Base-by-base conservation (phyloP, 179 eudicot species). In the Beta lomatogona region DNA sequence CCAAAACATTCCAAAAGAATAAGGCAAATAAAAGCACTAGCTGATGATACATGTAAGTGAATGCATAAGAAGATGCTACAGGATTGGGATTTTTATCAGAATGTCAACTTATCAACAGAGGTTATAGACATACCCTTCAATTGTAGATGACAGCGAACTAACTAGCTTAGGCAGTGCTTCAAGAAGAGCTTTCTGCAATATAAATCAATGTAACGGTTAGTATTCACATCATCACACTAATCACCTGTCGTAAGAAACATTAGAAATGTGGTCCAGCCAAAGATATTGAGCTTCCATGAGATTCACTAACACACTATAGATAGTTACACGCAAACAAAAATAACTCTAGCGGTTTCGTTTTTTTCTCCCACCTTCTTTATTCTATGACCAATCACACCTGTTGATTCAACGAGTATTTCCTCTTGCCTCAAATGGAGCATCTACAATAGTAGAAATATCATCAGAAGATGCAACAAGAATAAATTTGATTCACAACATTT, bases 341-440 rank as follows among this genome's bases (percentile, higher is more conserved):
- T 4, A 22, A 11, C 19, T 3, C 19, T 57, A 1, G 22, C 44
- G 19, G 1, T 21, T 53, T 5, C 25, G 2, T 73, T 60, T 25
- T 18, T 15, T 69, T 15, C 54, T 41, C 45, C 25, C 79, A 94
- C 99, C 99, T 95, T 95, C 86, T 94, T 95, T 83, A 95, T 95
- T 85, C 99, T 87, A 77, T 95, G 93, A 52, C 99, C 99, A 76
- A 95, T 95, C 59, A 95, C 99, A 76, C 99, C 99, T 5, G 99
- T 95, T 79, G 99, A 95, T 87, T 95, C 99, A 71, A 95, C 91
- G 85, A 95, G 87, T 65, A 95, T 89, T 80, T 94, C 91, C 25
- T 87, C 91, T 76, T 91, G 88, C 77, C 73, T 89, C 74, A 95
- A 84, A 53, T 87, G 89, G 68, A 94, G 92, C 67, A 92, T 84